A percentile compares a stretch with the other conserved stretches of the same genome.
Conservation (phyloP, 805 yeast species). For the Wickerhamomyces strasburgensis region DNA sequence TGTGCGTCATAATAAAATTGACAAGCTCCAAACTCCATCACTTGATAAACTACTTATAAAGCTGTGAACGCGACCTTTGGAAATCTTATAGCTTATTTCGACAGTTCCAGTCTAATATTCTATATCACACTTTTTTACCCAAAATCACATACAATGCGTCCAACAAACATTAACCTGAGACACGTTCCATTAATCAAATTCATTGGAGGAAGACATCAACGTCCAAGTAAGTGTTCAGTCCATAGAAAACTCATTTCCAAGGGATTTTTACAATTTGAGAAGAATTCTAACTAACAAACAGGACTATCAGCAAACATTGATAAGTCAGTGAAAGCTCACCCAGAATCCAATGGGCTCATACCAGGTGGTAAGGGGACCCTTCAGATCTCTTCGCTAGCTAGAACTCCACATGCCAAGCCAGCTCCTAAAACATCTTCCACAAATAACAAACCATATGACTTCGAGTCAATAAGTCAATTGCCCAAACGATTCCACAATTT, state of each 20-base stretch:
- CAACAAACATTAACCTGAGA: slow-evolving; percentile 22
- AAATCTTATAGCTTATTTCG: too few relatives aligned
- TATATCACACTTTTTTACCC: too few relatives aligned
- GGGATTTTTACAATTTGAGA: neutral
- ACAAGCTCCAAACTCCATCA: neutral
- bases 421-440: slow-evolving; percentile 41
- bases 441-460: slow-evolving; percentile 33
- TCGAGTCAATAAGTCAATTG: slow-evolving; percentile 55
- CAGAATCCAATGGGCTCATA: slow-evolving; percentile 38
- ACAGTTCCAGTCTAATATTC: too few relatives aligned
- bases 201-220: slow-evolving; percentile 72
- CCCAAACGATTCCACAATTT: slow-evolving; percentile 72
- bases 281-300: neutral
- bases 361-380: slow-evolving; percentile 30
- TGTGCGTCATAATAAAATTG: neutral
- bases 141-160: slow-evolving; percentile 27
- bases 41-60: too few relatives aligned
- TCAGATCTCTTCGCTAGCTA: slow-evolving; percentile 22
- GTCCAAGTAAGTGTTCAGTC: slow-evolving; percentile 37
- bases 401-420: slow-evolving; percentile 16
- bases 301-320: slow-evolving; percentile 33
- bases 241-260: neutral
- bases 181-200: slow-evolving; percentile 72
- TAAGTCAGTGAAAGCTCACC: slow-evolving; percentile 34
- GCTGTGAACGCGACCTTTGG: too few relatives aligned